phyloP scores from a whole-genome alignment of 345 rosid genomes.

The Eucalyptus pauciflora region DNA sequence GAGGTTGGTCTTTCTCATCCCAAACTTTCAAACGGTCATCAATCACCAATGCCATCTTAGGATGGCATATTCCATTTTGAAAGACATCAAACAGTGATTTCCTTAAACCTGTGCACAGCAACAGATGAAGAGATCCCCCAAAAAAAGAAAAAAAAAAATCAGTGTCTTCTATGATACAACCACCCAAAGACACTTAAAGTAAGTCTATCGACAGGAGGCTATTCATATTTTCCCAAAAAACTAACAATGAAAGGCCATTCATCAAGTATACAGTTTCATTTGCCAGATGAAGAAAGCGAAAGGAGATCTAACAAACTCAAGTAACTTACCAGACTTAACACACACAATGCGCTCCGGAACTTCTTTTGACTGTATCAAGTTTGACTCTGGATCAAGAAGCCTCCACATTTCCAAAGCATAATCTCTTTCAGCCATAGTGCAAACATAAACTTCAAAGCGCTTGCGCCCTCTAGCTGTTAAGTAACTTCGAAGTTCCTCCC shows the following conservation, averaged over 20 bases:
- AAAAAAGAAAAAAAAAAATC: background rate
- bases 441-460: constrained; percentile 99
- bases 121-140: background rate
- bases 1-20: constrained; percentile 96
- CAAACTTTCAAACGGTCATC: constrained; percentile 98
- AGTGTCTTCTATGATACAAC: background rate
- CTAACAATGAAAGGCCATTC: background rate
- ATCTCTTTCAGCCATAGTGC: constrained; percentile 99
- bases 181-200: background rate
- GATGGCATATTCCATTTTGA: constrained; percentile 83
- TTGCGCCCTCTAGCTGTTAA: constrained; percentile 94
- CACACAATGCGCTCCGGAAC: constrained; percentile 81
- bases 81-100: constrained; percentile 89
- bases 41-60: constrained; percentile 93
- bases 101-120: constrained; percentile 38
- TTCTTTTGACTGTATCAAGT: constrained; percentile 66
- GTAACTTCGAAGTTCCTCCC: constrained; percentile 93
- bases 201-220: background rate
- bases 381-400: constrained; percentile 98
- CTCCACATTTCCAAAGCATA: constrained; percentile 99
- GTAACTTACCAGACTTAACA: constrained; percentile 78
- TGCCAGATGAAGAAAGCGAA: background rate
- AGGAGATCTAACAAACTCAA: background rate
- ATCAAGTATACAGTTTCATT: background rate
- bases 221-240: background rate